A percentile compares a stretch with the other conserved stretches of the same genome.
Evolutionary conservation across 176 grass and related monocot species (phyloP).

Genomic region (Zizania latifolia): DNA sequence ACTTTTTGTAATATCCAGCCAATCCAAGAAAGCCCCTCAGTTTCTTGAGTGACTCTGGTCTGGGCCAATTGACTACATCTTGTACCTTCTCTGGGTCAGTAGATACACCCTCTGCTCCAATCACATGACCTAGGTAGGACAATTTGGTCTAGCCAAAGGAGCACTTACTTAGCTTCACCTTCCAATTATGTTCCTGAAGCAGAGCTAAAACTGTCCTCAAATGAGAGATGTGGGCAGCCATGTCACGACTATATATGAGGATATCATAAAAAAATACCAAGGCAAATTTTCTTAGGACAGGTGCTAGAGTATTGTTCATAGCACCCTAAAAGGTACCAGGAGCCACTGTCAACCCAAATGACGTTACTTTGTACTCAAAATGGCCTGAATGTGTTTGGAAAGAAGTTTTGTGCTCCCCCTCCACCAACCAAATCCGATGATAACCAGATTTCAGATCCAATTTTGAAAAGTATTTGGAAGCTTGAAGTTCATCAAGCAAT

Average conservation of each 20-base stretch:
- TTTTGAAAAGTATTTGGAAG: neutral
- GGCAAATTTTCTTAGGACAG: neutral
- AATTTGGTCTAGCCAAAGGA: neutral
- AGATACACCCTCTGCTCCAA: neutral
- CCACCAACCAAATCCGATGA: neutral
- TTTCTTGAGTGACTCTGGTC: neutral
- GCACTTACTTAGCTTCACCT: neutral
- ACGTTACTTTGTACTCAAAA: neutral
- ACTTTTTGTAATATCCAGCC: neutral
- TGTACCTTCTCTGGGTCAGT: neutral
- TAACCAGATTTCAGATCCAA: no score
- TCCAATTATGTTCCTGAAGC: neutral
- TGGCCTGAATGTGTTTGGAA: no score
- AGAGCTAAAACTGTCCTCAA: no score
- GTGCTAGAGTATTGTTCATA: neutral
- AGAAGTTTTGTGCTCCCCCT: neutral
- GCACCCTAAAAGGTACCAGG: neutral
- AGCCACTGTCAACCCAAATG: neutral
- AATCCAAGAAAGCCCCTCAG: neutral
- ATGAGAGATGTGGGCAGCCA: no score
- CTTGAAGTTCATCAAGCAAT: neutral
- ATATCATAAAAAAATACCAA: neutral
- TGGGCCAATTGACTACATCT: neutral
- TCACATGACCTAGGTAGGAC: neutral
- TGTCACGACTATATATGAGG: no score